These are phyloP conservation scores for Fusarium equiseti DNA, from an alignment of 2,329 filamentous ascomycete species.

Conservation along the genomic window DNA sequence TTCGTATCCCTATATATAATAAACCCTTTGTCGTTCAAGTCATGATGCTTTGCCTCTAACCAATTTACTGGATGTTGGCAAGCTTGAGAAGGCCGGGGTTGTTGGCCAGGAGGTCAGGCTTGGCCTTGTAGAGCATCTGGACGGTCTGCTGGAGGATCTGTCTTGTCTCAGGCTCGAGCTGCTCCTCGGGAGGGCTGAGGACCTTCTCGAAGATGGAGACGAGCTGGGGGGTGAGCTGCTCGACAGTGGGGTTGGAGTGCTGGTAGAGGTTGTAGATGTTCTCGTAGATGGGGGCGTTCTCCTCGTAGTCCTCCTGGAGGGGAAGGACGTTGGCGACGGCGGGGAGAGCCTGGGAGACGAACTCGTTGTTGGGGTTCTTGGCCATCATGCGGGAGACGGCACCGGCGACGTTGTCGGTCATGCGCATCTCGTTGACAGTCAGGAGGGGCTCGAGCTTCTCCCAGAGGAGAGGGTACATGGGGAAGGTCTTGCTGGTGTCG, in stretches of 20 bases:
- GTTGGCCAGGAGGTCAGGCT: conserved; percentile 51
- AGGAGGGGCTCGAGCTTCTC: conserved; percentile 88
- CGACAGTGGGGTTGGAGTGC: conserved; percentile 75
- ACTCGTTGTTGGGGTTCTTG: conserved; percentile 85
- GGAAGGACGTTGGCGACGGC: conserved; percentile 83
- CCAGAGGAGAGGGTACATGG: conserved; percentile 83
- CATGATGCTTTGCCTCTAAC: conserved; percentile 16
- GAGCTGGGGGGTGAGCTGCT: conserved; percentile 76
- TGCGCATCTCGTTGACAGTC: conserved; percentile 79
- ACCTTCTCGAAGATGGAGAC: conserved; percentile 80
- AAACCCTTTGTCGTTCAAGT: conserved; percentile 35
- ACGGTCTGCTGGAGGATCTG: conserved; percentile 74
- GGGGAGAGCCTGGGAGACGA: conserved; percentile 84
- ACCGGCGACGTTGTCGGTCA: conserved; percentile 93
- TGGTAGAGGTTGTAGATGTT: conserved; percentile 90
- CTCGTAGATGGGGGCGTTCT: conserved; percentile 93
- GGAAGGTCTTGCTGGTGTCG: conserved; percentile 75
- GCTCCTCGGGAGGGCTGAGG: conserved; percentile 76
- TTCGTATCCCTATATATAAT: conserved; percentile 26
- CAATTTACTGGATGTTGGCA: conserved; percentile 46
- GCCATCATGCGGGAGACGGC: conserved; percentile 94
- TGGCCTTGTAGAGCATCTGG: conserved; percentile 57
- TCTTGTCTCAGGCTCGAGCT: conserved; percentile 79
- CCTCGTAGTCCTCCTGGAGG: conserved; percentile 92
- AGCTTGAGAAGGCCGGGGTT: conserved; percentile 50